Evolutionary conservation across 2,329 filamentous ascomycete species (phyloP).

Genomic region (Fusarium secorum): DNA sequence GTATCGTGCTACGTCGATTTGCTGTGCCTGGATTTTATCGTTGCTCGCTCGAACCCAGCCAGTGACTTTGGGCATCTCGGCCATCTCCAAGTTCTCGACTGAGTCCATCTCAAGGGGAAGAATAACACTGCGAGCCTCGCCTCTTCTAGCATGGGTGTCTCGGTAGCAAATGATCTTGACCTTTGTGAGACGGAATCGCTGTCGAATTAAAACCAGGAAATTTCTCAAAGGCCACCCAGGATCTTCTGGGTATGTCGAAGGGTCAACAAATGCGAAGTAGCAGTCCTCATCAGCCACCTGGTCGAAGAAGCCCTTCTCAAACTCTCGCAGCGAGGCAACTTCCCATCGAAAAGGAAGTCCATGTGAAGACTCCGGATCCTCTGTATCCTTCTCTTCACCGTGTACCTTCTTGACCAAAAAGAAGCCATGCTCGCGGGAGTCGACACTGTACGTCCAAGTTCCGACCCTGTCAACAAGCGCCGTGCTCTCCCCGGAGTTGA

Average conservation of each 20-base stretch:
- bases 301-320: conserved; percentile 88
- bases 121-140: conserved; percentile 83
- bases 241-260: conserved; percentile 86
- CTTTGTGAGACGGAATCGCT: conserved; percentile 78
- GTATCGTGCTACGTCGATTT: conserved; percentile 86
- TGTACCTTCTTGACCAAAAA: conserved; percentile 87
- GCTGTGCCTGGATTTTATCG: conserved; percentile 79
- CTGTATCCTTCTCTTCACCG: conserved; percentile 52
- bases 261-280: conserved; percentile 88
- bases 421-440: conserved; percentile 88
- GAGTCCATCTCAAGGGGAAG: conserved; percentile 69
- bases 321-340: conserved; percentile 77
- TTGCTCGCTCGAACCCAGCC: conserved; percentile 90
- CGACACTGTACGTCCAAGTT: conserved; percentile 85
- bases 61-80: conserved; percentile 83
- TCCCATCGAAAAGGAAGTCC: conserved; percentile 76
- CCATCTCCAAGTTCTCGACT: conserved; percentile 52
- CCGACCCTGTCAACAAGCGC: conserved; percentile 82
- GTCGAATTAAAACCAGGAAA: conserved; percentile 81
- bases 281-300: conserved; percentile 74
- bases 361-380: conserved; percentile 56
- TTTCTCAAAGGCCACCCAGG: conserved; percentile 96
- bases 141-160: conserved; percentile 78
- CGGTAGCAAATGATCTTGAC: conserved; percentile 91
- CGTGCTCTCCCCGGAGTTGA: conserved; percentile 76